Evolutionary conservation across 352 stramenopile species (phyloP), one percentile per base, ranked within the genome.

Genomic region (Pythium pyrilobum): DNA sequence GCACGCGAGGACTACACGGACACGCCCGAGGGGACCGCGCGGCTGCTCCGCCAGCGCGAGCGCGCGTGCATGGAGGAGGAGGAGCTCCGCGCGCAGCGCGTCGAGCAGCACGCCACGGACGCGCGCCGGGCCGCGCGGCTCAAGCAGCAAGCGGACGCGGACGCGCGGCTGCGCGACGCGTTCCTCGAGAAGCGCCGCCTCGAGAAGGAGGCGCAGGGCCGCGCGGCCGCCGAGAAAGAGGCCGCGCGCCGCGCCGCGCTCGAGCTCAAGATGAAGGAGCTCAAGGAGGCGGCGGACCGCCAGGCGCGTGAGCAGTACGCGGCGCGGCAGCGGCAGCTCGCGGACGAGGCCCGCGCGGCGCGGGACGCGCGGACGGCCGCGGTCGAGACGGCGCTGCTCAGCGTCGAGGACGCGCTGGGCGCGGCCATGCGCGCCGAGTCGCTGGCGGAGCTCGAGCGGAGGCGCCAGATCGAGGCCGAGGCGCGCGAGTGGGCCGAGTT

Each of bases 201-300:
- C 0, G 66, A 80, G 9, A 52, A 67, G 9, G 69, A 74, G 20
- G 63, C 80, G 43, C 67, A 87, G 24, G 69, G 73, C 39, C 62
- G 41, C 0, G 41, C 67, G 29, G 72, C 74, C 2, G 48, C 54
- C 6, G 76, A 81, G 38, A 84, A 82, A 31, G 79, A 87, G 4
- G 47, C 43, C 2, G 62, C 51, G 5, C 61, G 69, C 1, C 72
- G 81, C 27, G 25, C 45, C 1, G 74, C 69, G 29, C 64, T 77
- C 25, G 76, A 89, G 27, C 47, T 27, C 3, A 82, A 74, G 54
- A 83, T 89, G 73, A 72, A 72, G 32, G 72, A 64, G 16, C 58
- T 87, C 12, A 89, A 89, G 32, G 72, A 85, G 21, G 72, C 68
- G 1, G 77, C 79, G 1, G 79, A 89, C 39, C 62, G 70, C 3